These are phyloP conservation scores for Kuraishia hungarica DNA, from an alignment of 805 yeast species.

Conservation along the genomic window DNA sequence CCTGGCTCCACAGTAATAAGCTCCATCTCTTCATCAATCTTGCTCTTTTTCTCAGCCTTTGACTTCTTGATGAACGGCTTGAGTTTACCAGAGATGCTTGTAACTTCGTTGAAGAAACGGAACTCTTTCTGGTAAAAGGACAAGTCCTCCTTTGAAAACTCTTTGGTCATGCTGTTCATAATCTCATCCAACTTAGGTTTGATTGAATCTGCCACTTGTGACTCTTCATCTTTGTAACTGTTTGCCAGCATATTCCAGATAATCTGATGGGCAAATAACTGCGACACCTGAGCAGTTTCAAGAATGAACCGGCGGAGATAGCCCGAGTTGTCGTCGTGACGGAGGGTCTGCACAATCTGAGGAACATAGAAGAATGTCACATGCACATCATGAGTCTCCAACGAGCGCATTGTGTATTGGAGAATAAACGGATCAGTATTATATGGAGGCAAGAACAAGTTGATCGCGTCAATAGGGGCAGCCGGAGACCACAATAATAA, in stretches of 20 bases:
- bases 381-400: conserved; percentile 81
- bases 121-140: conserved; percentile 77
- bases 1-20: conserved; percentile 65
- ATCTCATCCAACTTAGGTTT: conserved; percentile 80
- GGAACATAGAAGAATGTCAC: conserved; percentile 95
- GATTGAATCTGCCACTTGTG: conserved; percentile 66
- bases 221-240: conserved; percentile 83
- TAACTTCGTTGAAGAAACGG: conserved; percentile 82
- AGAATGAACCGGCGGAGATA: conserved; percentile 82
- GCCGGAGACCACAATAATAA: conserved; percentile 65
- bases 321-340: conserved; percentile 68
- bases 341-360: conserved; percentile 87
- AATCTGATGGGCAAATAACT: conserved; percentile 92
- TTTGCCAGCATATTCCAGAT: conserved; percentile 98
- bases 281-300: conserved; percentile 87
- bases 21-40: conserved; percentile 94
- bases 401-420: conserved; percentile 85
- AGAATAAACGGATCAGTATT: conserved; percentile 57
- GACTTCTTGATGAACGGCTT: conserved; percentile 91
- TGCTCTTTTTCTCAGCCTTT: conserved; percentile 91
- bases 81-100: conserved; percentile 88
- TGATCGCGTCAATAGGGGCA: conserved; percentile 79
- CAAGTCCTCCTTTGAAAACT: conserved; percentile 53
- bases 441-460: conserved; percentile 69
- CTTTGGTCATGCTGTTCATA: conserved; percentile 49